A percentile compares a stretch with the other conserved stretches of the same genome.
Conservation (phyloP, 2,329 filamentous ascomycete species). For the Lachnellula willkommii region DNA sequence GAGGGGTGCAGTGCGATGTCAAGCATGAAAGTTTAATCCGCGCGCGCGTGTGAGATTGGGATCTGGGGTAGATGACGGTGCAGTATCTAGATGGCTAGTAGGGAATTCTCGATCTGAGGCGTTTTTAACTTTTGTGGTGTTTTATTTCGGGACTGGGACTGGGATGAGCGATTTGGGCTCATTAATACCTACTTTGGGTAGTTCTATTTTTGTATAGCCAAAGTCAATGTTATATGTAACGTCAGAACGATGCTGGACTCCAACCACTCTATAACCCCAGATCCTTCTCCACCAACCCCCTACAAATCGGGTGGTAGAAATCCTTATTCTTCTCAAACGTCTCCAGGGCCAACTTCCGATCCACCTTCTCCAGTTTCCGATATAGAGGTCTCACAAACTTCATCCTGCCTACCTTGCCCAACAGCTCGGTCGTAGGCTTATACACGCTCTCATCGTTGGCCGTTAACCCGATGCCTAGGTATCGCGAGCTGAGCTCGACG, state of each 20-base stretch:
- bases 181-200: too few species aligned
- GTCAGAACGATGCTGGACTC: background rate
- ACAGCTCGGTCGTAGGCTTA: constrained; percentile 63
- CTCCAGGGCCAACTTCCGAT: constrained; percentile 67
- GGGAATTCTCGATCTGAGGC: too few species aligned
- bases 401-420: constrained; percentile 86
- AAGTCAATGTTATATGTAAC: too few species aligned
- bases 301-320: constrained; percentile 95
- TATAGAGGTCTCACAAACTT: constrained; percentile 92
- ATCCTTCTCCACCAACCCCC: constrained; percentile 81
- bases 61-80: too few species aligned
- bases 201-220: too few species aligned
- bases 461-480: constrained; percentile 71
- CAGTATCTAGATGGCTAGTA: too few species aligned
- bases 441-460: constrained; percentile 67
- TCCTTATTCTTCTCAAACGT: constrained; percentile 84
- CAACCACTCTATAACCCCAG: constrained; percentile 34
- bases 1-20: too few species aligned
- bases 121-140: too few species aligned
- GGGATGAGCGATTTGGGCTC: too few species aligned
- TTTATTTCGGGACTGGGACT: too few species aligned
- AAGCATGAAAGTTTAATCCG: too few species aligned
- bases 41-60: too few species aligned
- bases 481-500: constrained; percentile 77
- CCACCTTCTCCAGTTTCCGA: constrained; percentile 66